These are phyloP conservation scores for Umbelopsis vinacea DNA, from an alignment of 192 early-diverging fungal genomes.

Conservation along the genomic window DNA sequence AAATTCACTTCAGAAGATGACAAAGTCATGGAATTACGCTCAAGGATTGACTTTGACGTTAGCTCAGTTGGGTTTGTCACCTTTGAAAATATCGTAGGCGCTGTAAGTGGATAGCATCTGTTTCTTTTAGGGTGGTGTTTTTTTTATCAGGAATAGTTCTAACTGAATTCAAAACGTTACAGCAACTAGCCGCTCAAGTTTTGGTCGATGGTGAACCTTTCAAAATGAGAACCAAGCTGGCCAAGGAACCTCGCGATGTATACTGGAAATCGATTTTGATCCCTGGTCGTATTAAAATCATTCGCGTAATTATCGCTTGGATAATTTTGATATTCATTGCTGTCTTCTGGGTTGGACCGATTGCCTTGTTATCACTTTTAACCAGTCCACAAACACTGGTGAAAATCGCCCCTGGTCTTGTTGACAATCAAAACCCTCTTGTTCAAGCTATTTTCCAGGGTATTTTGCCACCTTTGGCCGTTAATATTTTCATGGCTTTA, in stretches of 20 bases:
- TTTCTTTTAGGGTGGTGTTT: background rate
- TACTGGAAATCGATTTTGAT: constrained; percentile 70
- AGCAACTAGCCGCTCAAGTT: constrained; percentile 66
- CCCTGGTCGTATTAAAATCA: constrained; percentile 47
- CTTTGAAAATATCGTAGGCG: constrained; percentile 68
- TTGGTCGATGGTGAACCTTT: constrained; percentile 67
- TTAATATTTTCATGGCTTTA: constrained; percentile 67
- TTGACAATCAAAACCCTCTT: constrained; percentile 41
- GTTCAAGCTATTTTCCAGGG: constrained; percentile 64
- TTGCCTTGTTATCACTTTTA: constrained; percentile 66
- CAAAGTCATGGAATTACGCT: constrained; percentile 39
- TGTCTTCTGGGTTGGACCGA: constrained; percentile 75
- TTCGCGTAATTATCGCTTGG: constrained; percentile 57
- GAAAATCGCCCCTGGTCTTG: constrained; percentile 59
- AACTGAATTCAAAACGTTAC: constrained; percentile 19
- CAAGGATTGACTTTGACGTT: constrained; percentile 27
- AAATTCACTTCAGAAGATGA: constrained; percentile 58
- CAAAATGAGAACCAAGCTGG: constrained; percentile 58
- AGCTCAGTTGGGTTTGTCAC: constrained; percentile 76
- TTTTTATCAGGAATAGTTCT: background rate
- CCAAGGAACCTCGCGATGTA: constrained; percentile 76
- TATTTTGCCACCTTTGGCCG: constrained; percentile 68
- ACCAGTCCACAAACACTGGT: constrained; percentile 59
- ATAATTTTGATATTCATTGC: constrained; percentile 60
- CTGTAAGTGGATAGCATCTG: constrained; percentile 42